Evolutionary conservation across 208 protist genomes (phyloP).

Genomic region (Crithidia brevicula): DNA sequence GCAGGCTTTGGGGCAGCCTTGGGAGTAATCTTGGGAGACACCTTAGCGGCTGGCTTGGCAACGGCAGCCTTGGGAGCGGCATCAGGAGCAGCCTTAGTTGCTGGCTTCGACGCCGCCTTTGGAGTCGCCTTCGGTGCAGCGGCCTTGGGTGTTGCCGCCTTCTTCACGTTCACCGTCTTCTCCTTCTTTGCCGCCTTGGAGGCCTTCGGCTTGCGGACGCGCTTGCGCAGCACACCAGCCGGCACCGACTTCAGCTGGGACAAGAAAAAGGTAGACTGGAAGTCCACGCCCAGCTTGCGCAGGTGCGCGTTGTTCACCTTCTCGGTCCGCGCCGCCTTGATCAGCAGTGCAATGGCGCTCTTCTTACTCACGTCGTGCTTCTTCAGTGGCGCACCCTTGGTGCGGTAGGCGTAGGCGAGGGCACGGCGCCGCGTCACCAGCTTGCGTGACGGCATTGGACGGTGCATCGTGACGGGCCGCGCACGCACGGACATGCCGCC

Average conservation of each 20-base stretch:
- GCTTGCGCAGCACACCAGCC: conserved; percentile 25
- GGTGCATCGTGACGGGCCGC: conserved; percentile 61
- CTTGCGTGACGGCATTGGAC: conserved; percentile 76
- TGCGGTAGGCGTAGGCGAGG: conserved; percentile 74
- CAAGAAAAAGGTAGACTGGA: conserved; percentile 53
- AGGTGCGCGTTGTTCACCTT: conserved; percentile 77
- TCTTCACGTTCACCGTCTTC: neutral
- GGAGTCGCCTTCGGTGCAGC: conserved; percentile 1
- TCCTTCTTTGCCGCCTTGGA: conserved; percentile 12
- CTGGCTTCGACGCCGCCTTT: conserved; percentile 1
- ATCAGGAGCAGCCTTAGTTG: neutral
- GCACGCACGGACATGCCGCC: conserved; percentile 76
- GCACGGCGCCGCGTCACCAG: conserved; percentile 53
- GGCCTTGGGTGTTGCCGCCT: neutral
- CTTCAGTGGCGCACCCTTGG: conserved; percentile 62
- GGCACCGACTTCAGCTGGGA: conserved; percentile 63
- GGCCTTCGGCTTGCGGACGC: no score
- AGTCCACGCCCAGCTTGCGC: conserved; percentile 75
- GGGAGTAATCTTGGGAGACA: neutral
- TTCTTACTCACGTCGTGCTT: conserved; percentile 69
- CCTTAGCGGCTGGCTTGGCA: neutral
- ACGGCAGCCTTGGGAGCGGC: neutral
- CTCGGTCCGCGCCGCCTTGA: conserved; percentile 76
- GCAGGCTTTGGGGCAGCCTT: conserved; percentile 14
- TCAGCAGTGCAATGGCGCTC: conserved; percentile 56